Conservation (phyloP, 1,139 yeast species). For the Diutina rugosa region DNA sequence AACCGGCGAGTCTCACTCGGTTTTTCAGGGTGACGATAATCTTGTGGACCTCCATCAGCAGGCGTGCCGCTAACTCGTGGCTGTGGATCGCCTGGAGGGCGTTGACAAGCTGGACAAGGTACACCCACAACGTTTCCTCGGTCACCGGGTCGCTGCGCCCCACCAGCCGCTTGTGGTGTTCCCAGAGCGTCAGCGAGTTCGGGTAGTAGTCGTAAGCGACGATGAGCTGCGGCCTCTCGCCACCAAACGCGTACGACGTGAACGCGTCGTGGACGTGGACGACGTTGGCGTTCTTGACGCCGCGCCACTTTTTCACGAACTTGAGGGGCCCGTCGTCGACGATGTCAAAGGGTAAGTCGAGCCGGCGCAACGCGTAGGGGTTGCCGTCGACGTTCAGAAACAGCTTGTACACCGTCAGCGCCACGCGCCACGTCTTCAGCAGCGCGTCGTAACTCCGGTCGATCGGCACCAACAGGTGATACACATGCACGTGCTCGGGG, state of each 20-base stretch:
- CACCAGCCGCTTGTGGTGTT: constrained; percentile 19
- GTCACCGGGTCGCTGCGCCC: constrained; percentile 35
- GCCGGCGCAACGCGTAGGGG: constrained; percentile 61
- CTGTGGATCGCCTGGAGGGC: constrained; percentile 57
- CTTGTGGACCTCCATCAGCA: constrained; percentile 48
- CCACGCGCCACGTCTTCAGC: constrained; percentile 45
- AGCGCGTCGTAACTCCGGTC: constrained; percentile 47
- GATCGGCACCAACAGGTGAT: constrained; percentile 79
- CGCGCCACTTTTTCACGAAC: constrained; percentile 30
- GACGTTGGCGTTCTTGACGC: constrained; percentile 48
- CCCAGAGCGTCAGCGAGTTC: constrained; percentile 36
- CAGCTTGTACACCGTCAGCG: constrained; percentile 64
- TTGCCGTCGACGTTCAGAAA: constrained; percentile 70
- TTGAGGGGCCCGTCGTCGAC: constrained; percentile 39
- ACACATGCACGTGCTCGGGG: constrained; percentile 69
- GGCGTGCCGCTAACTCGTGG: constrained; percentile 48
- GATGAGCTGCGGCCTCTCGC: constrained; percentile 12
- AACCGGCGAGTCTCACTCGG: constrained; percentile 56
- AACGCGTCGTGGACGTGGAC: constrained; percentile 71
- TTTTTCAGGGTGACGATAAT: constrained; percentile 62
- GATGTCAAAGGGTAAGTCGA: constrained; percentile 38
- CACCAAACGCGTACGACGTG: constrained; percentile 74
- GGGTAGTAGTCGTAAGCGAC: constrained; percentile 54
- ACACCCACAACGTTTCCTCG: constrained; percentile 62
- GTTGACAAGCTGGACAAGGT: constrained; percentile 58